Percentiles rank a stretch among this genome's conserved stretches.
Conservation (phyloP, 345 rosid species). For the Anastatica hierochuntica region DNA sequence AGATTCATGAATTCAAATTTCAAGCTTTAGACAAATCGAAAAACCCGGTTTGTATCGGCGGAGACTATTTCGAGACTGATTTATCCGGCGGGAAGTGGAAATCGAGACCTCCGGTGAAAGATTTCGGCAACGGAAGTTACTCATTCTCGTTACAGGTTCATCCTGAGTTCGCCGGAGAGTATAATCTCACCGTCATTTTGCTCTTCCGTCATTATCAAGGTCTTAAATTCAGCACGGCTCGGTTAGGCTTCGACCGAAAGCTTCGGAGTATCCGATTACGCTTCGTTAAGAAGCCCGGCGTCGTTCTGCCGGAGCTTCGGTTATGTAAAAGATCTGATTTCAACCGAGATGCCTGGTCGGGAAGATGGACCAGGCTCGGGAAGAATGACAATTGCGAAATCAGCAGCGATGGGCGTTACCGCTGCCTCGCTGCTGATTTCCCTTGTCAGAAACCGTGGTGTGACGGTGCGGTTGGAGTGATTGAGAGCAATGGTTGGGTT, state of each 20-base stretch:
- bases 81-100: slow-evolving; percentile 86
- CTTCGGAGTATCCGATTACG: slow-evolving; percentile 40
- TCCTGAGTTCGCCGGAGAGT: slow-evolving; percentile 75
- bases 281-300: slow-evolving; percentile 28
- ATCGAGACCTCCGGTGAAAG: slow-evolving; percentile 68
- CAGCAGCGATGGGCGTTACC: slow-evolving; percentile 65
- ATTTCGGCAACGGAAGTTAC: slow-evolving; percentile 75
- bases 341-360: slow-evolving; percentile 56
- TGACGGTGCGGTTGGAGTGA: slow-evolving; percentile 49
- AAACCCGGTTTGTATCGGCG: slow-evolving; percentile 52
- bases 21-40: slow-evolving; percentile 52
- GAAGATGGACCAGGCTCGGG: slow-evolving; percentile 89
- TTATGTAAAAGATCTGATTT: slow-evolving; percentile 57
- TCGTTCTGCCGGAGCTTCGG: slow-evolving; percentile 38
- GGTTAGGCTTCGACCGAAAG: slow-evolving; percentile 48
- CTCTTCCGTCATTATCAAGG: slow-evolving; percentile 75
- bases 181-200: slow-evolving; percentile 57
- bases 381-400: slow-evolving; percentile 53
- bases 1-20: slow-evolving; percentile 51
- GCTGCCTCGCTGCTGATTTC: slow-evolving; percentile 50
- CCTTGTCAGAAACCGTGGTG: slow-evolving; percentile 86
- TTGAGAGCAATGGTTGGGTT: slow-evolving; percentile 99
- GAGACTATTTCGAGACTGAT: slow-evolving; percentile 86
- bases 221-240: slow-evolving; percentile 50
- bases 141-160: slow-evolving; percentile 68